Conservation (phyloP, 2,329 filamentous ascomycete genomes). For the Lasiodiplodia gonubiensis region DNA sequence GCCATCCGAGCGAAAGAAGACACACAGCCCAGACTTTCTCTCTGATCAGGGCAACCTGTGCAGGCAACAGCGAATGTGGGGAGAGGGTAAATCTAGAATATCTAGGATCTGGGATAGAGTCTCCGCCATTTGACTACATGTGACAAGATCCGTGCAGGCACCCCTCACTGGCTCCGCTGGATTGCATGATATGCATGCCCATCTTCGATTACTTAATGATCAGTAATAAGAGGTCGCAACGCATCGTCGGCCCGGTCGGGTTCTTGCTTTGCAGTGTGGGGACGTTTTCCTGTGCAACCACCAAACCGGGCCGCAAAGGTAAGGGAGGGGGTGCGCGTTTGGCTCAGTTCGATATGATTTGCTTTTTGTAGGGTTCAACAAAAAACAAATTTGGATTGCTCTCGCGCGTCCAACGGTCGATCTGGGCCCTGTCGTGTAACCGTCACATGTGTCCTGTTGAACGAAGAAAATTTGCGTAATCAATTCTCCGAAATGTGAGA, state of each 20-base stretch:
- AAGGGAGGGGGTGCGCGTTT: constrained; percentile 1
- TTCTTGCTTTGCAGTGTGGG: neutral
- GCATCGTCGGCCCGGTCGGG: neutral
- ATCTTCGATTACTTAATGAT: constrained; percentile 15
- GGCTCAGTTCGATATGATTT: neutral
- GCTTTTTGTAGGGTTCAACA: constrained; percentile 26
- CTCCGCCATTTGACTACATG: constrained; percentile 8
- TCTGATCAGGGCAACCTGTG: neutral
- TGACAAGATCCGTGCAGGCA: constrained; percentile 2
- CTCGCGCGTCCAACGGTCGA: neutral
- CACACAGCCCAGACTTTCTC: neutral
- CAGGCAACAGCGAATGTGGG: neutral
- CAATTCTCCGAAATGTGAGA: constrained; percentile 23
- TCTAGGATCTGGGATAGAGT: neutral
- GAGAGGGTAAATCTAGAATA: neutral
- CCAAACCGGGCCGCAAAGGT: constrained; percentile 10
- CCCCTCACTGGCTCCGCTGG: neutral
- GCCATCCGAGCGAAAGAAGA: neutral
- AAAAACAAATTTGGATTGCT: constrained; percentile 14
- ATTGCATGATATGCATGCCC: constrained; percentile 2
- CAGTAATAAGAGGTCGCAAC: neutral
- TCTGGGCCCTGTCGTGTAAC: constrained; percentile 20
- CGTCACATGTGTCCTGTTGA: constrained; percentile 20
- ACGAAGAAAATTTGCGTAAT: constrained; percentile 22
- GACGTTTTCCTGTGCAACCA: constrained; percentile 13